A percentile compares a stretch with the other conserved stretches of the same genome.
These are phyloP conservation scores for Talaromyces islandicus DNA, from an alignment of 2,329 filamentous ascomycete species.

Conservation along the genomic window DNA sequence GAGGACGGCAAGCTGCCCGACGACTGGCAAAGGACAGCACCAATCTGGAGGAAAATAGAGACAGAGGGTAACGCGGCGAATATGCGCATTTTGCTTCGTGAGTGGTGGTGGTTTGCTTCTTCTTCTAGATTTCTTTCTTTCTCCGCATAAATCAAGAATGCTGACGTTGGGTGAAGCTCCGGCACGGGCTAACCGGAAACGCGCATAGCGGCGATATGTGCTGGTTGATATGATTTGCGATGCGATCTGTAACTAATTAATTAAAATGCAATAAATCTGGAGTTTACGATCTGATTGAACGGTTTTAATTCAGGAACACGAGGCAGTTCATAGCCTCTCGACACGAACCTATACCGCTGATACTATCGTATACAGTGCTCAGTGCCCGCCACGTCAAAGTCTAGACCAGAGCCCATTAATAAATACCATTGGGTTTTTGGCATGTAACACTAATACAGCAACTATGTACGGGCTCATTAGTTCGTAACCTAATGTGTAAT, in stretches of 20 bases:
- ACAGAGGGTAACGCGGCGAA: conserved; percentile 6
- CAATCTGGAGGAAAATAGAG: conserved; percentile 12
- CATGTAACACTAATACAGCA: no score
- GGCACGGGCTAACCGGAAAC: not conserved
- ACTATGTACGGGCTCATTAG: not conserved
- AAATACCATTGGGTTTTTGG: not conserved
- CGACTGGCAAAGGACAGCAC: conserved; percentile 12
- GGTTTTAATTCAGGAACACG: not conserved
- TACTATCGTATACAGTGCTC: not conserved
- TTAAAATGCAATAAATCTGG: not conserved
- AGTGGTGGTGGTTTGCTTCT: not conserved
- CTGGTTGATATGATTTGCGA: not conserved
- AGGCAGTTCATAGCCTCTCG: not conserved
- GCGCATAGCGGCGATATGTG: not conserved
- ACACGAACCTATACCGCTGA: not conserved
- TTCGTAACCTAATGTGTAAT: not conserved
- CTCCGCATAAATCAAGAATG: not conserved
- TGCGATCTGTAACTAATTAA: not conserved
- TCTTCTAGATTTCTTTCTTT: not conserved
- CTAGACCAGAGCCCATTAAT: not conserved
- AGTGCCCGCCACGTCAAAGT: not conserved
- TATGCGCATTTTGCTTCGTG: conserved; percentile 1
- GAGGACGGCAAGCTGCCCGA: conserved; percentile 11
- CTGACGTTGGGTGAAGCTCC: not conserved
- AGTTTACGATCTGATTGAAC: not conserved